Conservation (phyloP, 345 rosid species). For the Lepidium aucheri region DNA sequence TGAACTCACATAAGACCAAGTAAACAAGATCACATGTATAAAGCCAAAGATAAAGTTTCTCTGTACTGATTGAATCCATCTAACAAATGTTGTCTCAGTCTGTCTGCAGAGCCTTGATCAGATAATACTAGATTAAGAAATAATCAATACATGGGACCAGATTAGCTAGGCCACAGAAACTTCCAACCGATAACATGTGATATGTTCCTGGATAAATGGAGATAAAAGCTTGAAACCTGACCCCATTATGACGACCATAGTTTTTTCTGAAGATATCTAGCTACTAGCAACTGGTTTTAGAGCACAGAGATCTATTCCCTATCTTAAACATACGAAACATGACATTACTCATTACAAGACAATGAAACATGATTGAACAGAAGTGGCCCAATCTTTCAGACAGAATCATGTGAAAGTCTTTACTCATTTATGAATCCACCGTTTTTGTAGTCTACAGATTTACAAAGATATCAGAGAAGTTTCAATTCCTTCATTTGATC, state of each 20-base stretch:
- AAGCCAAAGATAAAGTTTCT: neutral
- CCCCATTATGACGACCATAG: neutral
- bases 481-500: neutral
- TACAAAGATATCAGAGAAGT: neutral
- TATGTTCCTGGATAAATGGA: neutral
- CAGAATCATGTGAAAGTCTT: neutral
- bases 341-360: neutral
- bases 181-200: neutral
- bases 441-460: neutral
- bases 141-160: neutral
- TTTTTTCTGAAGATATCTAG: neutral
- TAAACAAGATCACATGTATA: conserved; percentile 10
- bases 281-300: neutral
- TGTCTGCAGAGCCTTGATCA: neutral
- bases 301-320: neutral
- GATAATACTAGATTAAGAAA: neutral
- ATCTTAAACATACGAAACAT: neutral
- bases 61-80: neutral
- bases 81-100: neutral
- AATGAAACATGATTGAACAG: neutral
- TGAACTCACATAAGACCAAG: neutral
- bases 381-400: neutral
- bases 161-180: neutral
- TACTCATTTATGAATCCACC: neutral
- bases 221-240: neutral